Evolutionary conservation across 2,329 filamentous ascomycete species (phyloP).

Genomic region (Pseudogymnoascus sp.): DNA sequence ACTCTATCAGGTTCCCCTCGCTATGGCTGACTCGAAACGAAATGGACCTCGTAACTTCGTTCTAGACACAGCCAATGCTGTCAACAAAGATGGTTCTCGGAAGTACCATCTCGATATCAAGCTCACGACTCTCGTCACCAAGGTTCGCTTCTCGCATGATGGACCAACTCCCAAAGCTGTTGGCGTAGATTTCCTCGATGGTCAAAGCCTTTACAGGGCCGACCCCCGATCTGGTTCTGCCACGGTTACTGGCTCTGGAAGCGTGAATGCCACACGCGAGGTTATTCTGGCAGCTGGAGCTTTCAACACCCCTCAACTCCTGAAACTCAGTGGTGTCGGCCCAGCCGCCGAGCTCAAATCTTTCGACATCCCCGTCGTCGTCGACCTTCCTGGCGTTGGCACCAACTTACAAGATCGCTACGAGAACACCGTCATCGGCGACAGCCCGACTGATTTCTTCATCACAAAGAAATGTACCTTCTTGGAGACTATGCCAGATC

Average conservation of each 20-base stretch:
- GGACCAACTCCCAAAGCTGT: constrained; percentile 28
- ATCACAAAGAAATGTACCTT: constrained; percentile 30
- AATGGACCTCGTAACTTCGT: constrained; percentile 21
- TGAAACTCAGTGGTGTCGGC: constrained; percentile 39
- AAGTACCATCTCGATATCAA: constrained; percentile 18
- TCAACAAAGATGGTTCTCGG: constrained; percentile 15
- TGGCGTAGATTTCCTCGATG: constrained; percentile 36
- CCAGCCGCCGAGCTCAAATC: constrained; percentile 31
- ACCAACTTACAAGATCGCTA: constrained; percentile 52
- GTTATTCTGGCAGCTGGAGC: constrained; percentile 41
- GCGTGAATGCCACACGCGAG: constrained; percentile 32
- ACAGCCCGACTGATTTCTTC: constrained; percentile 31
- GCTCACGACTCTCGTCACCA: constrained; percentile 29
- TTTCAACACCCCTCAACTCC: constrained; percentile 38
- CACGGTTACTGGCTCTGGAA: constrained; percentile 20
- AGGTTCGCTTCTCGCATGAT: constrained; percentile 31
- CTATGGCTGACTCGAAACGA: constrained; percentile 15
- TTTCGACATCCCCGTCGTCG: constrained; percentile 42
- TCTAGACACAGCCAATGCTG: constrained; percentile 18
- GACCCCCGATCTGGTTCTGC: constrained; percentile 30
- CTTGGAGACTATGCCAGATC: constrained; percentile 28
- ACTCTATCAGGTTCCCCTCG: constrained; percentile 20
- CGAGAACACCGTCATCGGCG: constrained; percentile 38
- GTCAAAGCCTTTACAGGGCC: constrained; percentile 34
- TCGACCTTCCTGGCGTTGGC: constrained; percentile 54